Evolutionary conservation across 2,329 filamentous ascomycete species (phyloP), one percentile per base, ranked within the genome.

Genomic region (Lecanicillium sp.): DNA sequence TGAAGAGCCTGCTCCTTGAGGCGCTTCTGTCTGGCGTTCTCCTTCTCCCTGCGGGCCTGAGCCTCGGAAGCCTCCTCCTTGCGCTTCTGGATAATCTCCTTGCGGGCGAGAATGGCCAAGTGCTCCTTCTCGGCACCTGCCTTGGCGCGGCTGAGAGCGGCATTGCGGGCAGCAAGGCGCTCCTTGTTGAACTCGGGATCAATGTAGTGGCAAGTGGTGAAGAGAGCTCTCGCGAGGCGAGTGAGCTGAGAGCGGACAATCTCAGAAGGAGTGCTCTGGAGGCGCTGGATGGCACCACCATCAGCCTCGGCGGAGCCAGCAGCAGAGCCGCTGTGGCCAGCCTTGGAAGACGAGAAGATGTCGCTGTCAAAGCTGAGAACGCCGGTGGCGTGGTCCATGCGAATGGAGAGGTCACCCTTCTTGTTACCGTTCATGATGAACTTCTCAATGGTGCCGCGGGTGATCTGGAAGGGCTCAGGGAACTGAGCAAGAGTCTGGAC

Each of bases 381-480:
- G 52, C 93, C 90, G 46, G 90, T 91, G 53, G 90, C 90, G 65
- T 98, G 93, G 64, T 97, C 88, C 70, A 97, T 89, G 53, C 93
- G 90, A 60, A 98, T 94, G 46, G 93, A 87, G 38, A 98, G 79
- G 60, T 98, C 93, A 49, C 93, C 93, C 81, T 98, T 98, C 83
- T 98, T 98, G 80, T 95, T 97, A 55, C 93, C 93, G 69, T 98
- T 98, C 93, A 98, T 98, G 77, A 98, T 97, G 77, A 98, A 98
- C 74, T 97, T 98, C 77, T 98, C 93, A 57, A 98, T 94, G 53
- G 88, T 95, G 56, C 85, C 83, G 46, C 87, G 84, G 54, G 81
- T 86, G 57, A 97, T 90, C 71, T 96, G 86, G 79, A 94, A 97
- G 35, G 93, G 89, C 65, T 95, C 90, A 9, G 93, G 93, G 78